Conservation (phyloP, 768 basidiomycete species). For the Hygrocybe coccinea region DNA sequence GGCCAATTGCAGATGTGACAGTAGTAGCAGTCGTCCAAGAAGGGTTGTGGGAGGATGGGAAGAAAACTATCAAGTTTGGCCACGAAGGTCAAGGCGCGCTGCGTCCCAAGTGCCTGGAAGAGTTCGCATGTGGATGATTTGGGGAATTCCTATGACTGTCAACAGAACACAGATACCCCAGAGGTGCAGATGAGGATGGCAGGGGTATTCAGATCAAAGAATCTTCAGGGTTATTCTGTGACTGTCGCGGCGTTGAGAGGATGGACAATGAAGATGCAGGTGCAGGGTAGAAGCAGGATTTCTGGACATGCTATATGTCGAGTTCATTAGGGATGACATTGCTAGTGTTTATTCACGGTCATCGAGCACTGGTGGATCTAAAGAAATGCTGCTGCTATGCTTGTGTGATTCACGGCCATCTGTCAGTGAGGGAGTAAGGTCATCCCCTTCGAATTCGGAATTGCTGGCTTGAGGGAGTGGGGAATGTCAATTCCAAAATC, state of each 20-base stretch:
- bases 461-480: conserved; percentile 35
- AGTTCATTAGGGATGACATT: conserved; percentile 50
- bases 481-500: conserved; percentile 34
- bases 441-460: conserved; percentile 38
- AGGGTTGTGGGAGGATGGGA: conserved; percentile 31
- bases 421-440: conserved; percentile 14
- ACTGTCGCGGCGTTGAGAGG: conserved; percentile 25
- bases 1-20: too few species aligned
- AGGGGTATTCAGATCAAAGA: conserved; percentile 28
- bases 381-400: conserved; percentile 32
- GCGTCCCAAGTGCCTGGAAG: conserved; percentile 14
- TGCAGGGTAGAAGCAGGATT: conserved; percentile 14
- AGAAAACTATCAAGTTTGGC: conserved; percentile 28
- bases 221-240: conserved; percentile 31
- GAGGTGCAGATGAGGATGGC: conserved; percentile 27
- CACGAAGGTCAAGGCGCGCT: conserved; percentile 21
- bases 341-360: conserved; percentile 51
- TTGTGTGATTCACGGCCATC: conserved; percentile 27
- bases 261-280: conserved; percentile 23
- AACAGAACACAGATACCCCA: conserved; percentile 26
- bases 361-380: conserved; percentile 38
- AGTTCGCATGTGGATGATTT: conserved; percentile 36
- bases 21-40: conserved; percentile 14
- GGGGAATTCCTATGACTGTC: conserved; percentile 39
- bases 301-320: conserved; percentile 37